A percentile compares a stretch with the other conserved stretches of the same genome.
Conservation (phyloP, 306 rosid species). For the Prosopis cineraria region DNA sequence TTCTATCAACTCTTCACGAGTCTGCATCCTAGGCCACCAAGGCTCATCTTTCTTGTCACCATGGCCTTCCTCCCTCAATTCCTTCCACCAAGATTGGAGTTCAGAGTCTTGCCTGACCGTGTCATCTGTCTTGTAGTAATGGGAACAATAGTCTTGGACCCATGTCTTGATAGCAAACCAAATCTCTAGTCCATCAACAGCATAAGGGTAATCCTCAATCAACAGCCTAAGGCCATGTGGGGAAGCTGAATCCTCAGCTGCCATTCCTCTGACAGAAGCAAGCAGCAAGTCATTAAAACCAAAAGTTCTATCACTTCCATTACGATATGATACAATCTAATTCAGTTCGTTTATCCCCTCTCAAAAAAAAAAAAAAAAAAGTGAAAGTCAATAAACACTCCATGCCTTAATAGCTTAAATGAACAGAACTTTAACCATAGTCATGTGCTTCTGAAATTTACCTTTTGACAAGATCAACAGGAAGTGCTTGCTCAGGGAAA, state of each 20-base stretch:
- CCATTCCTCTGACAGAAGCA: constrained; percentile 58
- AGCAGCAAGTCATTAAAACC: constrained; percentile 18
- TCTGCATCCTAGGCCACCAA: constrained; percentile 70
- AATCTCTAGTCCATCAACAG: constrained; percentile 65
- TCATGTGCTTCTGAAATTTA: constrained; percentile 31
- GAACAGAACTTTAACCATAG: background rate
- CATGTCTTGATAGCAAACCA: constrained; percentile 63
- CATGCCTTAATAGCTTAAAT: background rate
- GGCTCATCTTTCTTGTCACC: constrained; percentile 64
- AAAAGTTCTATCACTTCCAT: background rate
- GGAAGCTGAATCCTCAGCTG: constrained; percentile 39
- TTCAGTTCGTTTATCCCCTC: background rate
- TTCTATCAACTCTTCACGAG: constrained; percentile 39
- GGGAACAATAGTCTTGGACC: constrained; percentile 54
- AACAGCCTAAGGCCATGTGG: constrained; percentile 46
- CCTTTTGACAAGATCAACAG: constrained; percentile 77
- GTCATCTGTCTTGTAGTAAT: constrained; percentile 47
- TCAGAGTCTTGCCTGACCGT: constrained; percentile 38
- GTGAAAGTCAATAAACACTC: background rate
- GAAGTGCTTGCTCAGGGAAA: constrained; percentile 78
- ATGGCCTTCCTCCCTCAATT: constrained; percentile 54
- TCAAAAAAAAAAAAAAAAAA: background rate
- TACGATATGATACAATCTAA: background rate
- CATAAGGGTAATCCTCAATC: constrained; percentile 65
- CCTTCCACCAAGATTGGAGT: constrained; percentile 71